phyloP scores from a whole-genome alignment of 2,329 filamentous ascomycete genomes.

The Epichloe uncinata region DNA sequence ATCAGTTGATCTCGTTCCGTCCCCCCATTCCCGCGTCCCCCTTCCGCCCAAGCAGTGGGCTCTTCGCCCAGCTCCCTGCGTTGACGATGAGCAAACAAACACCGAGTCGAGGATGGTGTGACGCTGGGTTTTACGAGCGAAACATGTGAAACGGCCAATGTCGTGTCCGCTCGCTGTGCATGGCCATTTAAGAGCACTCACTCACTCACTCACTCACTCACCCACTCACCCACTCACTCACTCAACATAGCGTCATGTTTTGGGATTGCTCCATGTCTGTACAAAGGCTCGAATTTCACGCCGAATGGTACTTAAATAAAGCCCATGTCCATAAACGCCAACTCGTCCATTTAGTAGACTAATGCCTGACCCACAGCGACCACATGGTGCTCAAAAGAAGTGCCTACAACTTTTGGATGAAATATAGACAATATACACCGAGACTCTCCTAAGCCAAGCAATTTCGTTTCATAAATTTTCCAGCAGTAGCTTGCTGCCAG shows the following conservation, averaged over 20 bases:
- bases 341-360: conserved; percentile 1
- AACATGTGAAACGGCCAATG: not conserved
- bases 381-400: not conserved
- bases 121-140: not conserved
- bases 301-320: not conserved
- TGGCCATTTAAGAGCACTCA: not conserved
- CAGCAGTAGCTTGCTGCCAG: conserved; percentile 46
- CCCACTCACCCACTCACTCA: not conserved
- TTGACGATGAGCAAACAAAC: not conserved
- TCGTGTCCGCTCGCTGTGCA: not conserved
- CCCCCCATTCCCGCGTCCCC: too few relatives aligned
- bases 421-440: not conserved
- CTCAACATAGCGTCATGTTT: too few relatives aligned
- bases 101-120: not conserved
- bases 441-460: not conserved
- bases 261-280: not conserved
- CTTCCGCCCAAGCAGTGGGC: too few relatives aligned
- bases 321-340: conserved; percentile 1
- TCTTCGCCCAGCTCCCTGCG: not conserved
- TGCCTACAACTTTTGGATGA: not conserved
- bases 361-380: not conserved
- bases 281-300: not conserved
- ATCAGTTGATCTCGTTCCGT: too few relatives aligned
- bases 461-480: conserved; percentile 35
- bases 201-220: not conserved